Percentiles rank a stretch among this genome's conserved stretches.
These are phyloP conservation scores for Extremus antarcticus DNA, from an alignment of 495 filamentous ascomycete species.

Conservation along the genomic window DNA sequence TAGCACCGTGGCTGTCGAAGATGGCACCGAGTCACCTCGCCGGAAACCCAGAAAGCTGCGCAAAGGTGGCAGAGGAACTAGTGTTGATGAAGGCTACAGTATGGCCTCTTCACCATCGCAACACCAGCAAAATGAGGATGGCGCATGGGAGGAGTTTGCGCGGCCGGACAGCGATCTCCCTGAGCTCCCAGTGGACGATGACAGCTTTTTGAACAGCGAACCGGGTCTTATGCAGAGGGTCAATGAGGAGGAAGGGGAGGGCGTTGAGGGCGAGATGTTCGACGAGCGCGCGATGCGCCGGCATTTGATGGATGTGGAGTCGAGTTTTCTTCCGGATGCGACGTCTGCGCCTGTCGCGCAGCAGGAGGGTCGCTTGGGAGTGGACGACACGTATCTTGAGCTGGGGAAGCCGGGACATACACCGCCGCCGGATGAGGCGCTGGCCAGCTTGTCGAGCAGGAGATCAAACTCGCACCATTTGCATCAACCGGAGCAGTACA, in stretches of 20 bases:
- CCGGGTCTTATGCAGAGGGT: neutral
- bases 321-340: slow-evolving; percentile 61
- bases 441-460: slow-evolving; percentile 4
- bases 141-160: slow-evolving; percentile 5
- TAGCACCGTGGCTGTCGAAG: neutral
- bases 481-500: neutral
- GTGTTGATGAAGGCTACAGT: slow-evolving; percentile 4
- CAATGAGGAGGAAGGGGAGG: neutral
- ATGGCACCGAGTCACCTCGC: neutral
- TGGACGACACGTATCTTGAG: slow-evolving; percentile 52
- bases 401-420: slow-evolving; percentile 38
- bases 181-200: slow-evolving; percentile 12
- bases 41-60: slow-evolving; percentile 13
- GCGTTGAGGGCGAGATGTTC: neutral
- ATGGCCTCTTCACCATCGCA: neutral
- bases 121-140: neutral
- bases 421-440: slow-evolving; percentile 14
- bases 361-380: slow-evolving; percentile 26
- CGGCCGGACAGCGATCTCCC: slow-evolving; percentile 13
- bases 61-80: slow-evolving; percentile 5
- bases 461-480: neutral
- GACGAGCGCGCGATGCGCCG: slow-evolving; percentile 49
- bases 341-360: slow-evolving; percentile 28
- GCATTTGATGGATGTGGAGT: slow-evolving; percentile 77
- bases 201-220: slow-evolving; percentile 10